Percentiles rank a stretch among this genome's conserved stretches.
These are phyloP conservation scores for Neocucurbitaria cava DNA, from an alignment of 2,329 filamentous ascomycete species.

Conservation along the genomic window DNA sequence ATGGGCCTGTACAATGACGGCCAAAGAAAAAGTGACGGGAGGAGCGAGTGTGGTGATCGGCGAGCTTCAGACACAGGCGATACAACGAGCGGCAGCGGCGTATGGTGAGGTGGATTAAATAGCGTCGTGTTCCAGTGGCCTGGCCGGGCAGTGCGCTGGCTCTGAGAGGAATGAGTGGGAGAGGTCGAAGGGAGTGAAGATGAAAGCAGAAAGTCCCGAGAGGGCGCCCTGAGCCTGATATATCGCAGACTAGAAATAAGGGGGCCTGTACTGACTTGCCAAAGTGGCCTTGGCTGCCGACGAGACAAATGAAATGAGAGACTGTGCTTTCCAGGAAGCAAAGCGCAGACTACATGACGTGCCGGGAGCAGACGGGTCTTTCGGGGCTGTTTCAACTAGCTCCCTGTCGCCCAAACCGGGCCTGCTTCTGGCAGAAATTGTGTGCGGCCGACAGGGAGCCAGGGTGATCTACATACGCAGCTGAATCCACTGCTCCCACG, in stretches of 20 bases:
- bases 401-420: slow-evolving; percentile 28
- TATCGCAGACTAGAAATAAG: slow-evolving; percentile 36
- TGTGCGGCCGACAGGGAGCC: slow-evolving; percentile 32
- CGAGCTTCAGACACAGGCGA: slow-evolving; percentile 14
- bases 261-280: slow-evolving; percentile 39
- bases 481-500: slow-evolving; percentile 31
- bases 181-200: slow-evolving; percentile 34
- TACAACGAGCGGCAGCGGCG: slow-evolving; percentile 13
- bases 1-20: slow-evolving; percentile 24
- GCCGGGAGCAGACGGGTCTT: slow-evolving; percentile 43
- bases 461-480: slow-evolving; percentile 34
- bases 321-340: slow-evolving; percentile 43
- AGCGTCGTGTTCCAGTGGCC: slow-evolving; percentile 38
- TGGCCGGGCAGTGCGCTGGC: slow-evolving; percentile 38
- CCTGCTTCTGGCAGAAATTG: slow-evolving; percentile 33
- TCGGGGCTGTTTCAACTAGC: slow-evolving; percentile 2
- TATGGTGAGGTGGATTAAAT: slow-evolving; percentile 31
- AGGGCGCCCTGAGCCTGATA: slow-evolving; percentile 43
- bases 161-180: slow-evolving; percentile 32
- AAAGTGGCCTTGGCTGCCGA: slow-evolving; percentile 44
- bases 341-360: slow-evolving; percentile 50
- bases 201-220: slow-evolving; percentile 27
- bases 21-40: slow-evolving; percentile 5
- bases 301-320: slow-evolving; percentile 51
- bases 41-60: slow-evolving; percentile 30